Evolutionary conservation across 164 flowering plant species (phyloP).

Genomic region (Sextonia rubra): DNA sequence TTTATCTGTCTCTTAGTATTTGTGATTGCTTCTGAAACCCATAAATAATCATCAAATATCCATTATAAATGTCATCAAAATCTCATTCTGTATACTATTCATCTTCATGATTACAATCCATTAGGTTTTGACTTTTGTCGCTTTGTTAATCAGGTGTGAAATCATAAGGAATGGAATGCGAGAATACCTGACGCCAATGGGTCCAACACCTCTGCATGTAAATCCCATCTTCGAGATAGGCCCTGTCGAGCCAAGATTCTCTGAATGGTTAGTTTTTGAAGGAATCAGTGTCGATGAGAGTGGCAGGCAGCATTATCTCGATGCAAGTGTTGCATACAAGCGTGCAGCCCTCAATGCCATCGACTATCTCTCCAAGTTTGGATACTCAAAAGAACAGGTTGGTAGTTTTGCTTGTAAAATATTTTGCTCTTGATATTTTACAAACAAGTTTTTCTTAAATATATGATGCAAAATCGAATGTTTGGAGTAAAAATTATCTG

Average conservation of each 20-base stretch:
- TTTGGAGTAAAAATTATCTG: no score
- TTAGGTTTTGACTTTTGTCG: not conserved
- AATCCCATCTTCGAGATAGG: constrained; percentile 97
- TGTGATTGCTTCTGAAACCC: no score
- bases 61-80: no score
- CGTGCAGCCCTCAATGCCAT: constrained; percentile 94
- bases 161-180: constrained; percentile 87
- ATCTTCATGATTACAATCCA: no score
- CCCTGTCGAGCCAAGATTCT: constrained; percentile 89
- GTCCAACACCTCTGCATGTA: constrained; percentile 90
- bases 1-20: no score
- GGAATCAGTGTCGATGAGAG: constrained; percentile 96
- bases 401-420: no score
- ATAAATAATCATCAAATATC: no score
- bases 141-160: constrained; percentile 56
- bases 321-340: constrained; percentile 84
- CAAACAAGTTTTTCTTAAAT: no score
- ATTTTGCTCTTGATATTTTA: no score
- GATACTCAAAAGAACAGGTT: constrained; percentile 95
- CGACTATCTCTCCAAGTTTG: constrained; percentile 81
- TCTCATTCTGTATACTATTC: no score
- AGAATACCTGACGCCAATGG: constrained; percentile 95
- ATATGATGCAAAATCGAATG: no score
- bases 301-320: constrained; percentile 88
- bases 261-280: constrained; percentile 96